phyloP scores from a whole-genome alignment of 345 rosid species.

The Orychophragmus violaceus region DNA sequence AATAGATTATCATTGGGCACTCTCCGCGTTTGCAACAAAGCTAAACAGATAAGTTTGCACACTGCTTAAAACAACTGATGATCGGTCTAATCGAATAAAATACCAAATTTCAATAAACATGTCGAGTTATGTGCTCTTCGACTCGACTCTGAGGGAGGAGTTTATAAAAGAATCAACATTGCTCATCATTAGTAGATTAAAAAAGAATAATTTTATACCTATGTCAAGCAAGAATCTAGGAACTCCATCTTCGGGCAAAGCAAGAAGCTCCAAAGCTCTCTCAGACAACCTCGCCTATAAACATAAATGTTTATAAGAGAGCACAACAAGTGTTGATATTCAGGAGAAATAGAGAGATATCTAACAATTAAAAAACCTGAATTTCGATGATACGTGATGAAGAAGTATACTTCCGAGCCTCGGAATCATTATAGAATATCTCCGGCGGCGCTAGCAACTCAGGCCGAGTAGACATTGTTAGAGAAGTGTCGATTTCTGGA shows the following conservation, averaged over 20 bases:
- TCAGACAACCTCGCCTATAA: slow-evolving; percentile 68
- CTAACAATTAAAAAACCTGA: slow-evolving; percentile 44
- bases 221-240: slow-evolving; percentile 86
- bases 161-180: not conserved
- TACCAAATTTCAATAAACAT: not conserved
- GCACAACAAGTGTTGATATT: not conserved
- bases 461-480: slow-evolving; percentile 63
- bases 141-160: not conserved
- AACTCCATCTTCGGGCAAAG: slow-evolving; percentile 71
- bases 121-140: not conserved
- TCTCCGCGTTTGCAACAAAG: not conserved
- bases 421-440: slow-evolving; percentile 77
- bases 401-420: slow-evolving; percentile 89
- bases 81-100: not conserved
- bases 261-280: slow-evolving; percentile 95
- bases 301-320: not conserved
- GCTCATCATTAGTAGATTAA: not conserved
- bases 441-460: slow-evolving; percentile 87
- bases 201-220: slow-evolving; percentile 35
- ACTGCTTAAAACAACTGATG: too few relatives aligned
- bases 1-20: not conserved
- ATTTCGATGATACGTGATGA: slow-evolving; percentile 91
- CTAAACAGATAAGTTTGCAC: not conserved
- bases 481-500: not conserved
- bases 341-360: not conserved